Evolutionary conservation across 805 yeast genomes (phyloP).

Genomic region (Pichia occidentalis): DNA sequence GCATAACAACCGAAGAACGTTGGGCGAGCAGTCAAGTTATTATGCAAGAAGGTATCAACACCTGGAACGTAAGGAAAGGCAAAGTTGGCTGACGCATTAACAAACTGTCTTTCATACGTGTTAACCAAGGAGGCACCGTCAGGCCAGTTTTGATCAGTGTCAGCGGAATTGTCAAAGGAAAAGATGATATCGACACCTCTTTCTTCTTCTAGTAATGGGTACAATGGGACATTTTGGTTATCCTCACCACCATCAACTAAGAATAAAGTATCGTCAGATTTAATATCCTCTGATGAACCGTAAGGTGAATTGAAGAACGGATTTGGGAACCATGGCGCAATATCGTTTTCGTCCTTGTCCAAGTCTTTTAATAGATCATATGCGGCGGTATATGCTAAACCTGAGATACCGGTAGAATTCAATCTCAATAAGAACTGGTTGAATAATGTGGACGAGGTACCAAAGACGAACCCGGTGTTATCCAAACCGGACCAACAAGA

Average conservation of each 20-base stretch:
- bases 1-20: conserved; percentile 81
- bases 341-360: conserved; percentile 49
- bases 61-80: conserved; percentile 82
- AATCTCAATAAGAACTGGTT: conserved; percentile 57
- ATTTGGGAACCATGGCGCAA: conserved; percentile 67
- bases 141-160: conserved; percentile 57
- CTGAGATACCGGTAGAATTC: conserved; percentile 45
- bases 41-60: conserved; percentile 46
- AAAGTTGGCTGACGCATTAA: conserved; percentile 45
- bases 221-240: conserved; percentile 60
- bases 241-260: conserved; percentile 82
- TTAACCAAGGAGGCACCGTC: conserved; percentile 53
- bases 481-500: conserved; percentile 65
- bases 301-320: conserved; percentile 49
- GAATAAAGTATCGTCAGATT: conserved; percentile 37
- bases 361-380: conserved; percentile 37
- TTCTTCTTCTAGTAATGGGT: conserved; percentile 56
- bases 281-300: conserved; percentile 34
- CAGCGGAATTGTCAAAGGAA: conserved; percentile 64
- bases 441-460: conserved; percentile 78
- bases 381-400: conserved; percentile 40
- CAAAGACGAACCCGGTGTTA: conserved; percentile 75
- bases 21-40: conserved; percentile 61
- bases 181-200: conserved; percentile 58
- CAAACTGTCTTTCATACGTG: conserved; percentile 56